A percentile compares a stretch with the other conserved stretches of the same genome.
These are phyloP conservation scores for Kodamaea lidongshanica DNA, from an alignment of 805 yeast species.

Conservation along the genomic window DNA sequence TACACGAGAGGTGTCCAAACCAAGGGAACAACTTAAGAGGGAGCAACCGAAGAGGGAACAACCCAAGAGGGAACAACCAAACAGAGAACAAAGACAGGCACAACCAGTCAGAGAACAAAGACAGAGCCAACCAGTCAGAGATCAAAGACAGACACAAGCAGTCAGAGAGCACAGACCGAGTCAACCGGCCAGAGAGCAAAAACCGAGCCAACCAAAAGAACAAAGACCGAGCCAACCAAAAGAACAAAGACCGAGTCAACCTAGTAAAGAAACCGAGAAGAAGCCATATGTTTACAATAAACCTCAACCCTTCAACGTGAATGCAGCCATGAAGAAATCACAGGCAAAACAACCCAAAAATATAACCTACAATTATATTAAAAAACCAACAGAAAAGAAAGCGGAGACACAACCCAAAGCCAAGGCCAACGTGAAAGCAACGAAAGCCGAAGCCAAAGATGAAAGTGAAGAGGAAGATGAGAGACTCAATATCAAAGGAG, in stretches of 20 bases:
- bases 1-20: too few species aligned
- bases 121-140: too few species aligned
- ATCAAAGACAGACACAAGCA: slow-evolving; percentile 1
- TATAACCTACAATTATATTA: slow-evolving; percentile 13
- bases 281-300: slow-evolving; percentile 28
- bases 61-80: too few species aligned
- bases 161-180: neutral
- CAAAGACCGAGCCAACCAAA: neutral
- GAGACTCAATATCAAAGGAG: slow-evolving; percentile 51
- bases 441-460: slow-evolving; percentile 1
- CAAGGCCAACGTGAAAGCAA: neutral
- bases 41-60: too few species aligned
- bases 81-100: neutral
- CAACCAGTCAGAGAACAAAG: too few species aligned
- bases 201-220: neutral
- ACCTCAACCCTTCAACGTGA: slow-evolving; percentile 35
- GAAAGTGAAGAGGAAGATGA: slow-evolving; percentile 24
- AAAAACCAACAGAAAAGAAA: slow-evolving; percentile 4
- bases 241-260: neutral
- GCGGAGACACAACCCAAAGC: slow-evolving; percentile 1
- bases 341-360: slow-evolving; percentile 8
- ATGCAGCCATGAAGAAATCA: slow-evolving; percentile 25
- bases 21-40: too few species aligned
- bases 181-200: neutral
- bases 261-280: slow-evolving; percentile 2